A percentile compares a stretch with the other conserved stretches of the same genome.
Evolutionary conservation across 176 grass and related monocot genomes (phyloP).

Genomic region (Oryza glumipatula): DNA sequence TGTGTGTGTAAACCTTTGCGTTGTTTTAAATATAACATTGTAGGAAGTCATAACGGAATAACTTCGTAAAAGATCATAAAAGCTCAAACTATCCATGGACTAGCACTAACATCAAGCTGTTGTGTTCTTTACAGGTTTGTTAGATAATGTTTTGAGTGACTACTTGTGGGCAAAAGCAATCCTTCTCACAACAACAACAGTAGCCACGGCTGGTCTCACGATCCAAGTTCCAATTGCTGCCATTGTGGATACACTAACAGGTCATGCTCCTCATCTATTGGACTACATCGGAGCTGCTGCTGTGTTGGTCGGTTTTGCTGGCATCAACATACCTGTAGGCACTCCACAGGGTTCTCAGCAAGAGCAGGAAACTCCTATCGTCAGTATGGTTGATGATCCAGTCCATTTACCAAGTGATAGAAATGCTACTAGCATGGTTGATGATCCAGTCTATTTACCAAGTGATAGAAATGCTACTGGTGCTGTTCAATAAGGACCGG

Average conservation of each 20-base stretch:
- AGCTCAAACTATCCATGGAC: not conserved
- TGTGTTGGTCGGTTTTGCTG: conserved; percentile 83
- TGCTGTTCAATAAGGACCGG: conserved; percentile 32
- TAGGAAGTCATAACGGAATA: not conserved
- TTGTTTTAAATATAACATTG: not conserved
- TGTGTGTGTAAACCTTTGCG: not conserved
- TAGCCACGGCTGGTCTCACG: conserved; percentile 88
- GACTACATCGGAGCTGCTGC: conserved; percentile 78
- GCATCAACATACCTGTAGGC: conserved; percentile 74
- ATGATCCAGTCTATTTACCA: conserved; percentile 42
- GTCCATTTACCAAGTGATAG: conserved; percentile 36
- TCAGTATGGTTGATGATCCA: conserved; percentile 45
- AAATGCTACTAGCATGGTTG: conserved; percentile 30
- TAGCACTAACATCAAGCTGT: conserved; percentile 29
- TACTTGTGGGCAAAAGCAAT: conserved; percentile 97
- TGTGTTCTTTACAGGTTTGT: conserved; percentile 60
- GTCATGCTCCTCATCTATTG: conserved; percentile 72
- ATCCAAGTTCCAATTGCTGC: conserved; percentile 97
- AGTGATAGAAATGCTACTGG: conserved; percentile 25
- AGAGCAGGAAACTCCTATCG: conserved; percentile 53
- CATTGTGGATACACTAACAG: conserved; percentile 74
- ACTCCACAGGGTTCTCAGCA: conserved; percentile 37
- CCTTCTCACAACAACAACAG: conserved; percentile 91
- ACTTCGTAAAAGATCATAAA: not conserved
- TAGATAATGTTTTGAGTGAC: conserved; percentile 97